Conservation (phyloP, 1,284 basidiomycete species). For the Irpex sp. region DNA sequence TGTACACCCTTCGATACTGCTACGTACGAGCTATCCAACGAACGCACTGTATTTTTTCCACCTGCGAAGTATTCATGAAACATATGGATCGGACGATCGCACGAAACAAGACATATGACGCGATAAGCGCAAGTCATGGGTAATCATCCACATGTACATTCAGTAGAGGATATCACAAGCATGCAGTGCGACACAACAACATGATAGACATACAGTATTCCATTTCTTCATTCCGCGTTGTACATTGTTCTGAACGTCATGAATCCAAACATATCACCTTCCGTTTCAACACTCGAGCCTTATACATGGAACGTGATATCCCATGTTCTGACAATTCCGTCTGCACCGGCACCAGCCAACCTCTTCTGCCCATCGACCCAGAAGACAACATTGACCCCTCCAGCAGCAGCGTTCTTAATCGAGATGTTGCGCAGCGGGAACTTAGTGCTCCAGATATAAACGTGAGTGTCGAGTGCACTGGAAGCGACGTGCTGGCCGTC, state of each 20-base stretch:
- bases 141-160: too few relatives aligned
- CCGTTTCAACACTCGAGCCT: not conserved
- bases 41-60: conserved; percentile 2
- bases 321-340: conserved; percentile 81
- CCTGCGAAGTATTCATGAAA: not conserved
- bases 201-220: not conserved
- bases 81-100: not conserved
- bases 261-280: too few relatives aligned
- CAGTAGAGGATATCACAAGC: too few relatives aligned
- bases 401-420: conserved; percentile 82
- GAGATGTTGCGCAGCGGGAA: conserved; percentile 78
- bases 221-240: not conserved
- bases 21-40: conserved; percentile 3
- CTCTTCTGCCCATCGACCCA: conserved; percentile 65
- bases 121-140: too few relatives aligned
- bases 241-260: not conserved
- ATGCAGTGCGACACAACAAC: too few relatives aligned
- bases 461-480: conserved; percentile 87
- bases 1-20: conserved; percentile 2
- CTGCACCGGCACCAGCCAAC: conserved; percentile 78
- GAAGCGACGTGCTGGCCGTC: conserved; percentile 80
- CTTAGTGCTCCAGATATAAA: conserved; percentile 86
- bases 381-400: conserved; percentile 77
- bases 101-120: too few relatives aligned
- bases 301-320: conserved; percentile 52